Conservation (phyloP, 2,329 filamentous ascomycete genomes). For the Fusarium tanahbumbuense region DNA sequence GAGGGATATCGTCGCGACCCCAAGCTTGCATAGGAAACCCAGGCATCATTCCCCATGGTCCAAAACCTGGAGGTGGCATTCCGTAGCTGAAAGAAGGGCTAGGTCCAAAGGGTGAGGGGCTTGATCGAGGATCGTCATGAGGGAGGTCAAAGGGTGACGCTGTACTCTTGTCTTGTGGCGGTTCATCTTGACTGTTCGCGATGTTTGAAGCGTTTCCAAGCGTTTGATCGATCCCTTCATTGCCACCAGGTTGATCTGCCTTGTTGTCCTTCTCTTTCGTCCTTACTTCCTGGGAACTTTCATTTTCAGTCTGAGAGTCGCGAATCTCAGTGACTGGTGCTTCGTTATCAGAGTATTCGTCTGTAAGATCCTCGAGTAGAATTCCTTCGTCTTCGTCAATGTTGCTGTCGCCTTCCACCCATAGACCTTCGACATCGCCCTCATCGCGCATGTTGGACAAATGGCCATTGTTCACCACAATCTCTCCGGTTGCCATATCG, state of each 20-base stretch:
- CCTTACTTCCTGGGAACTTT: not conserved
- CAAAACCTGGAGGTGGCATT: constrained; percentile 8
- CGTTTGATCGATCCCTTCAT: not conserved
- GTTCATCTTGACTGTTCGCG: not conserved
- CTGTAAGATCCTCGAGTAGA: constrained; percentile 49
- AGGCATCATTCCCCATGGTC: constrained; percentile 29
- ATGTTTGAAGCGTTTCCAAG: not conserved
- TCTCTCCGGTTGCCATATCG: constrained; percentile 81
- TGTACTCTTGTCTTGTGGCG: not conserved
- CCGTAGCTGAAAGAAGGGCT: not conserved
- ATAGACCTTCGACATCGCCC: constrained; percentile 58
- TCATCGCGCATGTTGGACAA: constrained; percentile 69
- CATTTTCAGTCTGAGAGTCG: constrained; percentile 16
- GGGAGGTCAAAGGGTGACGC: not conserved
- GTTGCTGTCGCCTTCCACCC: constrained; percentile 45
- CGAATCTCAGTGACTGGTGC: constrained; percentile 20
- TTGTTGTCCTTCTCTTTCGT: not conserved
- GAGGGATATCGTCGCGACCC: constrained; percentile 39
- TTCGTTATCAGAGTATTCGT: constrained; percentile 38
- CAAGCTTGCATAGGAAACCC: constrained; percentile 26
- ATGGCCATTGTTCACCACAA: constrained; percentile 94
- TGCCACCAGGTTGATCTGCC: not conserved
- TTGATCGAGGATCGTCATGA: not conserved
- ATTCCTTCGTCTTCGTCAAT: constrained; percentile 53
- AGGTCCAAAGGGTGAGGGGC: constrained; percentile 1